A percentile compares a stretch with the other conserved stretches of the same genome.
Evolutionary conservation across 2,329 filamentous ascomycete genomes (phyloP).

Genomic region (Lachnellula occidentalis): DNA sequence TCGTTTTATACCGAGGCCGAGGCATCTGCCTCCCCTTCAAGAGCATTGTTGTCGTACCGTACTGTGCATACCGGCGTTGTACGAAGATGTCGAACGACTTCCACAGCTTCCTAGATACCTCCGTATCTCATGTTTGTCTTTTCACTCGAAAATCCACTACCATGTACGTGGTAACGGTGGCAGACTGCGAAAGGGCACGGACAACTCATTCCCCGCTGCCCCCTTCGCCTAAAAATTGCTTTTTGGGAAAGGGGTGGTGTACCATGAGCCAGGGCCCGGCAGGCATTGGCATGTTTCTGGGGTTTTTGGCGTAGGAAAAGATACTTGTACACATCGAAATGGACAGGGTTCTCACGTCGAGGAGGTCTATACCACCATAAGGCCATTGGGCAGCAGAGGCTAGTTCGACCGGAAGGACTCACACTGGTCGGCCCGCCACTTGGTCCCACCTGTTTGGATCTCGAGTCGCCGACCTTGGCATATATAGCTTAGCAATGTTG

Average conservation of each 20-base stretch:
- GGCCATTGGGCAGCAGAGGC: neutral
- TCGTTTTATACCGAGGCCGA: neutral
- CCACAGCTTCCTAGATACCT: neutral
- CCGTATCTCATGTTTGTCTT: neutral
- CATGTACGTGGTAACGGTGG: constrained; percentile 8
- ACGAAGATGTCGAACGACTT: constrained; percentile 1
- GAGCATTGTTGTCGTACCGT: neutral
- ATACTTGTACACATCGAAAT: neutral
- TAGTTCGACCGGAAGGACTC: neutral
- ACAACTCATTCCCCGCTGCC: constrained; percentile 1
- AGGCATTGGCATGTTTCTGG: neutral
- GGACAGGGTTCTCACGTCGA: neutral
- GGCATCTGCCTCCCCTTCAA: neutral
- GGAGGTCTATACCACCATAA: neutral
- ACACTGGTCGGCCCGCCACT: neutral
- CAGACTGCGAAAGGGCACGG: neutral
- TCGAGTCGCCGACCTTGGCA: constrained; percentile 9
- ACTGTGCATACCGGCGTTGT: neutral
- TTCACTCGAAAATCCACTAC: constrained; percentile 2
- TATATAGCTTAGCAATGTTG: neutral
- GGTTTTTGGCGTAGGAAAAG: neutral
- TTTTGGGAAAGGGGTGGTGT: constrained; percentile 3
- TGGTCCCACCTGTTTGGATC: neutral
- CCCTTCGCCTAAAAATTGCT: constrained; percentile 7
- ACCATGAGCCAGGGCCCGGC: neutral